Evolutionary conservation across 2,329 filamentous ascomycete species (phyloP).

Genomic region (Apiospora kogelbergensis): DNA sequence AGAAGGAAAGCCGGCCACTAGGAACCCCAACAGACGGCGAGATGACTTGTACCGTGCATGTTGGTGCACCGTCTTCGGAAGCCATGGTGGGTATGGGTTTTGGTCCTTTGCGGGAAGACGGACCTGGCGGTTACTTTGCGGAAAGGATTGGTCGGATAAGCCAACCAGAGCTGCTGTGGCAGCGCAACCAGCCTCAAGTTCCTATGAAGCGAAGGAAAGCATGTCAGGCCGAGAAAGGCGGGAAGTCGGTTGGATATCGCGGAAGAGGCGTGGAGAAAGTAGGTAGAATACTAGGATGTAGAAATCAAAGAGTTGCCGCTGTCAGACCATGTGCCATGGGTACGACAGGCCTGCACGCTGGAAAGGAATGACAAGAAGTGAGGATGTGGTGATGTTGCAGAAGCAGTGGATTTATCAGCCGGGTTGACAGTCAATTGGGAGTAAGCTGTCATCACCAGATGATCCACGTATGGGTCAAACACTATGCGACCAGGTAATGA

Average conservation of each 20-base stretch:
- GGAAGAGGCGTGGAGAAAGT: background rate
- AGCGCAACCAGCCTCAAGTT: background rate
- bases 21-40: slow-evolving; percentile 58
- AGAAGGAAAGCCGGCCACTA: slow-evolving; percentile 47
- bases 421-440: background rate
- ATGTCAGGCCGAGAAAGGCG: background rate
- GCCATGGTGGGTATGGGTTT: background rate
- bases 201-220: slow-evolving; percentile 1
- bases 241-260: background rate
- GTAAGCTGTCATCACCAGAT: slow-evolving; percentile 6
- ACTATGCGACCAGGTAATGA: background rate
- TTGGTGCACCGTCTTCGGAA: slow-evolving; percentile 27
- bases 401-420: slow-evolving; percentile 1
- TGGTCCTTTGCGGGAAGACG: background rate
- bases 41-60: slow-evolving; percentile 57
- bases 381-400: slow-evolving; percentile 3
- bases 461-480: slow-evolving; percentile 6
- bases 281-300: background rate
- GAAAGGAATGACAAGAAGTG: slow-evolving; percentile 4
- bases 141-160: background rate
- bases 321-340: background rate
- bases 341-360: background rate
- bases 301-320: background rate
- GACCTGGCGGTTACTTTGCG: background rate
- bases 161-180: background rate